Evolutionary conservation across 176 grass and related monocot species (phyloP).

Genomic region (Cenchrus americanus): DNA sequence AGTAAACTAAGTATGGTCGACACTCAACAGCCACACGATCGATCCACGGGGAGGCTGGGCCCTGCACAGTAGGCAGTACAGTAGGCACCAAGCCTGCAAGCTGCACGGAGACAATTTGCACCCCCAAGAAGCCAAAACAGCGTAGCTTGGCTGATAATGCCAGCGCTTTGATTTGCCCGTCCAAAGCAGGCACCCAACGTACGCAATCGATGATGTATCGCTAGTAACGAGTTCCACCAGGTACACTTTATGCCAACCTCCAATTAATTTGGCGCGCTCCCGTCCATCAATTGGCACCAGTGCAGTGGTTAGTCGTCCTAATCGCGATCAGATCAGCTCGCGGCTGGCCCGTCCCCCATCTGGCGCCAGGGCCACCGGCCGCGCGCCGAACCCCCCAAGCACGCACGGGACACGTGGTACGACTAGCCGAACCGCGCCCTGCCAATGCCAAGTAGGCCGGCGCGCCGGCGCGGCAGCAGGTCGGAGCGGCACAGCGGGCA

Average conservation of each 20-base stretch:
- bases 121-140: neutral
- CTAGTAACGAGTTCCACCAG: neutral
- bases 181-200: neutral
- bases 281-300: conserved; percentile 20
- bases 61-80: neutral
- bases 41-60: neutral
- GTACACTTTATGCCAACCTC: conserved; percentile 15
- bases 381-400: neutral
- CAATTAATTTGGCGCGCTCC: neutral
- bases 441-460: conserved; percentile 7
- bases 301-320: conserved; percentile 41
- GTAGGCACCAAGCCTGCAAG: neutral
- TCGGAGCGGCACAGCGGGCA: conserved; percentile 75
- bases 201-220: neutral
- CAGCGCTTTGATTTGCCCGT: neutral
- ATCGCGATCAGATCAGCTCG: conserved; percentile 38
- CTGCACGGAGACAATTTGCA: neutral
- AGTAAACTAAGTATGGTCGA: neutral
- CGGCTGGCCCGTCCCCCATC: conserved; percentile 35
- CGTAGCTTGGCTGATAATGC: neutral
- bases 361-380: neutral
- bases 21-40: neutral
- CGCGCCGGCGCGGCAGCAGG: conserved; percentile 48
- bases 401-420: neutral
- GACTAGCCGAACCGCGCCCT: conserved; percentile 17